phyloP scores from a whole-genome alignment of 2,329 filamentous ascomycete genomes.

The Penicillium vulpinum region DNA sequence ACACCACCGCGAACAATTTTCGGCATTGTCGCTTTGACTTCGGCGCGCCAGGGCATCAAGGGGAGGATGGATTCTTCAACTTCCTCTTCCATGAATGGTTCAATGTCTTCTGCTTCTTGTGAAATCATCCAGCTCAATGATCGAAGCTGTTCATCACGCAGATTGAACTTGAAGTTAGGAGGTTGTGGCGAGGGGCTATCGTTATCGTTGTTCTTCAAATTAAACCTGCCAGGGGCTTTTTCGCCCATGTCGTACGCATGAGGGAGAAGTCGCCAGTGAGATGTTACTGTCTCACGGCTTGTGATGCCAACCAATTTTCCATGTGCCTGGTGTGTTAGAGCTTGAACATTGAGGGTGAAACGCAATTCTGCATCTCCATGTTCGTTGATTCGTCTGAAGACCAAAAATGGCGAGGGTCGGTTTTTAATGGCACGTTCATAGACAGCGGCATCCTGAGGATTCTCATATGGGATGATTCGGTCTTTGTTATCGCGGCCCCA shows the following conservation, averaged over 20 bases:
- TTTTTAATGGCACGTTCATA: constrained; percentile 55
- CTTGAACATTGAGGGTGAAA: constrained; percentile 40
- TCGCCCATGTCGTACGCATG: constrained; percentile 42
- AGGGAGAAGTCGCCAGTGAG: constrained; percentile 51
- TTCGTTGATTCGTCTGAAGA: constrained; percentile 37
- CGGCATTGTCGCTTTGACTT: constrained; percentile 46
- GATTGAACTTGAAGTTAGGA: constrained; percentile 35
- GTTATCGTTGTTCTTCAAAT: constrained; percentile 45
- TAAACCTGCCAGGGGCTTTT: constrained; percentile 41
- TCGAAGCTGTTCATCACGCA: constrained; percentile 56
- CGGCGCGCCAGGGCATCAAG: constrained; percentile 57
- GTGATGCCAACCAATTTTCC: constrained; percentile 25
- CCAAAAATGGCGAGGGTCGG: constrained; percentile 46
- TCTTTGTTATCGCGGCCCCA: constrained; percentile 35
- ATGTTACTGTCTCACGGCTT: constrained; percentile 22
- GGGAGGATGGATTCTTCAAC: constrained; percentile 56
- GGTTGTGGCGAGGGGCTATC: constrained; percentile 37
- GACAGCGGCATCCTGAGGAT: constrained; percentile 50
- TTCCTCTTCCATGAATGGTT: constrained; percentile 54
- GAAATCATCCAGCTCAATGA: constrained; percentile 61
- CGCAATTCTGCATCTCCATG: constrained; percentile 39
- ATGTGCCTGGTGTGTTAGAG: constrained; percentile 39
- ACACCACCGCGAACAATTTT: constrained; percentile 57
- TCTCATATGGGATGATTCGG: constrained; percentile 49
- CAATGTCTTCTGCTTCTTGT: constrained; percentile 50